phyloP scores from a whole-genome alignment of 495 filamentous ascomycete species.

The Pyronema omphalodes region DNA sequence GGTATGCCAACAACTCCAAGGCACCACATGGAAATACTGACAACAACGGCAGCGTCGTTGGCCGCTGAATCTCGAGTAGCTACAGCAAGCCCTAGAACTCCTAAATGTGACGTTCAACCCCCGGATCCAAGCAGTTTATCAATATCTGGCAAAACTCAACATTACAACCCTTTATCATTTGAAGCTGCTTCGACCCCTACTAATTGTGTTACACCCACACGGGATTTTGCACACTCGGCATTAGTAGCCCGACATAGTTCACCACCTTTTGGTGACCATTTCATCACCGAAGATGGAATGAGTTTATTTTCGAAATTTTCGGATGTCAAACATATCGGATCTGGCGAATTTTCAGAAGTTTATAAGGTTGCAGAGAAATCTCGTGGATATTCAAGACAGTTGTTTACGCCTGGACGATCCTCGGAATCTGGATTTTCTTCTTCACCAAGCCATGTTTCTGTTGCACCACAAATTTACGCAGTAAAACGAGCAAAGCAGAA shows the following conservation, averaged over 20 bases:
- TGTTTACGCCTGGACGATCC: slow-evolving; percentile 29
- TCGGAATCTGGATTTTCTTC: slow-evolving; percentile 25
- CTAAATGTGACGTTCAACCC: not conserved
- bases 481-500: slow-evolving; percentile 85
- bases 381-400: slow-evolving; percentile 14
- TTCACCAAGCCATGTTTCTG: slow-evolving; percentile 18
- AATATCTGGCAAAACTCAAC: slow-evolving; percentile 4
- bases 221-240: not conserved
- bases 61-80: no score
- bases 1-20: slow-evolving; percentile 1
- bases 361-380: slow-evolving; percentile 50
- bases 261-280: not conserved
- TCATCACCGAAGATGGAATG: slow-evolving; percentile 4
- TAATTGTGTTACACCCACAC: not conserved
- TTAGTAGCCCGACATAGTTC: not conserved
- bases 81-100: not conserved
- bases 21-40: no score
- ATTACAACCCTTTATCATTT: not conserved
- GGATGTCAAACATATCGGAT: slow-evolving; percentile 56
- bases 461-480: slow-evolving; percentile 39
- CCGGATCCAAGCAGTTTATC: slow-evolving; percentile 6
- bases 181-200: not conserved
- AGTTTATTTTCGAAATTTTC: slow-evolving; percentile 40
- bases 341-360: slow-evolving; percentile 82
- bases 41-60: no score